These are phyloP conservation scores for Ammopiptanthus mongolicus DNA, from an alignment of 306 rosid species.

Conservation along the genomic window DNA sequence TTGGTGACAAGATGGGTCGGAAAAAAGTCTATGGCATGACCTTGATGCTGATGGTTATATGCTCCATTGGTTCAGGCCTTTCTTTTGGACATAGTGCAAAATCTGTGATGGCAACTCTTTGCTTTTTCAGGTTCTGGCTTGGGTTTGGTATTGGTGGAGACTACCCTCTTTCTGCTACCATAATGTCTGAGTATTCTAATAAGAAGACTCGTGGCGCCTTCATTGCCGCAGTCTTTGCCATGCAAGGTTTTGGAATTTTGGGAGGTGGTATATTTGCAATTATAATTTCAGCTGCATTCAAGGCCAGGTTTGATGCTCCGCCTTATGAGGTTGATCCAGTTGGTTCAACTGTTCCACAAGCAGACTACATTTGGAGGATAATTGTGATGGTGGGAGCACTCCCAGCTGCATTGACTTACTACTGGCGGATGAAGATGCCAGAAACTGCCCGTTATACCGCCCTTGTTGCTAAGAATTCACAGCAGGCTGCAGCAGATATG, in stretches of 20 bases:
- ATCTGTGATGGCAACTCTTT: constrained; percentile 66
- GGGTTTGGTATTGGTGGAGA: constrained; percentile 86
- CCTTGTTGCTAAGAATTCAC: constrained; percentile 58
- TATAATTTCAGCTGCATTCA: constrained; percentile 41
- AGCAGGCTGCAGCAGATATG: constrained; percentile 66
- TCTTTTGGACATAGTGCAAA: constrained; percentile 61
- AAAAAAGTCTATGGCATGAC: constrained; percentile 76
- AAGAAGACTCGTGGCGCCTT: constrained; percentile 84
- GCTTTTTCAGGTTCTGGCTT: constrained; percentile 83
- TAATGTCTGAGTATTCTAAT: constrained; percentile 80
- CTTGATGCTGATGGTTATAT: constrained; percentile 62
- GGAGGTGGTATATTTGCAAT: constrained; percentile 72
- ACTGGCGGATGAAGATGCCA: constrained; percentile 78
- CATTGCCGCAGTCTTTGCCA: constrained; percentile 80
- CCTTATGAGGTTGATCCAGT: constrained; percentile 41
- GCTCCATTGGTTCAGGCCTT: constrained; percentile 70
- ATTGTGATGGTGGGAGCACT: constrained; percentile 73
- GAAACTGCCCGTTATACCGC: constrained; percentile 83
- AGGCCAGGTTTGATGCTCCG: constrained; percentile 41
- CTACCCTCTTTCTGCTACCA: constrained; percentile 77
- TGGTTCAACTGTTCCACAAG: constrained; percentile 65
- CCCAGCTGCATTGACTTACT: constrained; percentile 65
- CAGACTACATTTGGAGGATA: constrained; percentile 72
- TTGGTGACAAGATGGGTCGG: constrained; percentile 74
- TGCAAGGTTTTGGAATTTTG: constrained; percentile 84